Evolutionary conservation across 371 early-diverging fungal genomes (phyloP).

Genomic region (Zopfochytrium polystomum): DNA sequence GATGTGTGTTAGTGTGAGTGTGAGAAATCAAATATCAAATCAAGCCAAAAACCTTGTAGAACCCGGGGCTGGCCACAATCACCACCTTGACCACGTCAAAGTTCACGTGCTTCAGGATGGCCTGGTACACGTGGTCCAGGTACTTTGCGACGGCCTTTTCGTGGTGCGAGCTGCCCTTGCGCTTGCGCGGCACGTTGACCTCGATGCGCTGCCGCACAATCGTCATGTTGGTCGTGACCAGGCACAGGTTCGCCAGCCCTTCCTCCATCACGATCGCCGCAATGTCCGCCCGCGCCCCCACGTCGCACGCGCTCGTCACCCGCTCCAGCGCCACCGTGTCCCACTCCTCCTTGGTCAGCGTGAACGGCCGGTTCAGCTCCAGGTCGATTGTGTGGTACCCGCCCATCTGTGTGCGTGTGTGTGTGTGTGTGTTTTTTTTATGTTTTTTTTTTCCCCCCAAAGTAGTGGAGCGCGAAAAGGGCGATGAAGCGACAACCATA

Average conservation of each 20-base stretch:
- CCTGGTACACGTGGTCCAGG: constrained; percentile 87
- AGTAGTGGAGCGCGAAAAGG: background rate
- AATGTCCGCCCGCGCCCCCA: constrained; percentile 87
- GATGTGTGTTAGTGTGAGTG: background rate
- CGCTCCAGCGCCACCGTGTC: constrained; percentile 87
- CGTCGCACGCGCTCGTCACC: constrained; percentile 84
- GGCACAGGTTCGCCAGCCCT: constrained; percentile 91
- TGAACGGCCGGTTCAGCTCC: constrained; percentile 84
- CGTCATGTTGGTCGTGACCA: constrained; percentile 92
- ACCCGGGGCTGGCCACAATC: constrained; percentile 93
- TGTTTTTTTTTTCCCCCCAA: too few relatives aligned
- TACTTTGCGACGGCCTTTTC: constrained; percentile 86
- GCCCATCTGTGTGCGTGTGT: constrained; percentile 73
- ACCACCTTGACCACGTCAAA: constrained; percentile 89
- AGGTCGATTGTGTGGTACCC: constrained; percentile 94
- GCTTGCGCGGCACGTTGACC: constrained; percentile 84
- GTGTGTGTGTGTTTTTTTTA: too few relatives aligned
- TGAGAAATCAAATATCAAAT: background rate
- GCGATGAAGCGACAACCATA: too few relatives aligned
- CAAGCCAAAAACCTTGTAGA: constrained; percentile 69
- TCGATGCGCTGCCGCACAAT: constrained; percentile 91
- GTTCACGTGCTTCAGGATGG: constrained; percentile 78
- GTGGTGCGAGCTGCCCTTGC: constrained; percentile 82
- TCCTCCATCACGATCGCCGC: constrained; percentile 94
- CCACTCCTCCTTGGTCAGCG: constrained; percentile 86